Evolutionary conservation across 2,329 filamentous ascomycete species (phyloP).

Genomic region (Trichoderma sp.): DNA sequence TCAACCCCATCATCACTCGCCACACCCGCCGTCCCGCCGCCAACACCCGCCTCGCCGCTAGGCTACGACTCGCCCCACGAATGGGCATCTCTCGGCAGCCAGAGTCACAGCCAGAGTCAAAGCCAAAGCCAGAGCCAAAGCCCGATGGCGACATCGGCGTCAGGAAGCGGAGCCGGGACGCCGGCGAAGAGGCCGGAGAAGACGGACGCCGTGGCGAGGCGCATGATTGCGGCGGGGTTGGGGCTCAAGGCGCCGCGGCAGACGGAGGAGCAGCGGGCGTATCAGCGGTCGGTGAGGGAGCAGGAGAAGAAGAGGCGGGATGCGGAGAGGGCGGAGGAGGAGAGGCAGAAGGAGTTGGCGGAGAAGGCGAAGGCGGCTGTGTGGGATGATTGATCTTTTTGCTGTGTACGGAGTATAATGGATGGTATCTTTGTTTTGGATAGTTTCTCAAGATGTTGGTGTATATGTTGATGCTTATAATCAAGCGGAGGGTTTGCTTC

Average conservation of each 20-base stretch:
- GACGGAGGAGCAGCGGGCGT: slow-evolving; percentile 86
- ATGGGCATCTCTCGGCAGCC: slow-evolving; percentile 3
- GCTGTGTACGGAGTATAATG: background rate
- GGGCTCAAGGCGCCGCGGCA: slow-evolving; percentile 76
- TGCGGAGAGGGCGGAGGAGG: slow-evolving; percentile 66
- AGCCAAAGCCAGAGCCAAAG: background rate
- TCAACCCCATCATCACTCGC: background rate
- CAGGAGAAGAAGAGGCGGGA: slow-evolving; percentile 78
- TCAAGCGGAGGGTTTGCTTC: background rate
- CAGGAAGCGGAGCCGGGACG: slow-evolving; percentile 24
- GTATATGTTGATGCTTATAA: background rate
- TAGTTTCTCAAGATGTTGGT: background rate
- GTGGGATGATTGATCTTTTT: slow-evolving; percentile 68
- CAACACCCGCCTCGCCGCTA: background rate
- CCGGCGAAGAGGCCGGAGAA: slow-evolving; percentile 68
- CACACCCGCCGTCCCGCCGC: background rate
- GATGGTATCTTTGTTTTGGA: background rate
- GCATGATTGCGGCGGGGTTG: slow-evolving; percentile 85
- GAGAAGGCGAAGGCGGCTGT: slow-evolving; percentile 79
- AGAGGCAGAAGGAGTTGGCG: slow-evolving; percentile 57
- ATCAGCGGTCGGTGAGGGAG: slow-evolving; percentile 77
- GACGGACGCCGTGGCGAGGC: slow-evolving; percentile 83
- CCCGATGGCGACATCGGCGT: background rate
- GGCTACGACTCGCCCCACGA: slow-evolving; percentile 24
- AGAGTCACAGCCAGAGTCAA: background rate